phyloP scores from a whole-genome alignment of 129 eudicot genomes.

The Artemisia tridentata region DNA sequence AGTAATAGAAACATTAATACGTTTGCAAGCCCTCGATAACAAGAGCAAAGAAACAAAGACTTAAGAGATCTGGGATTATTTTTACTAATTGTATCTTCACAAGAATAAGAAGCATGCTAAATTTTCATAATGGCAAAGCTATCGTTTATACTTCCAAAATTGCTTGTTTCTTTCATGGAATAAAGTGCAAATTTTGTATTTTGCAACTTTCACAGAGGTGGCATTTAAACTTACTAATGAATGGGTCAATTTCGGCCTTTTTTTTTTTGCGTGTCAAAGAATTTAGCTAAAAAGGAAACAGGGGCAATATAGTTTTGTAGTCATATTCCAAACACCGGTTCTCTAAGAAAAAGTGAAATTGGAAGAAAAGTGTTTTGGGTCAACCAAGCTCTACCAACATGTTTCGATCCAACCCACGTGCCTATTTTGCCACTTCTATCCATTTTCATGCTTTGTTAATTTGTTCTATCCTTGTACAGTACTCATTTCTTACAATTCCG shows the following conservation, averaged over 20 bases:
- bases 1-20: background rate
- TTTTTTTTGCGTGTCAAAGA: no score
- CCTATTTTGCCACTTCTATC: background rate
- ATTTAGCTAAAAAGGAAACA: no score
- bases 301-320: background rate
- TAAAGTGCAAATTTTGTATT: background rate
- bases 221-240: background rate
- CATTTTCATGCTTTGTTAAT: background rate
- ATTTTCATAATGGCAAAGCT: background rate
- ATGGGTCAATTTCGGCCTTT: no score
- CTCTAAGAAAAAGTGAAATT: background rate
- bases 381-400: background rate
- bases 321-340: background rate
- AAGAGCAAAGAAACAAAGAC: constrained; percentile 1
- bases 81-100: background rate
- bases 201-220: background rate
- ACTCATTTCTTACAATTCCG: background rate
- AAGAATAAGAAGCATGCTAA: background rate
- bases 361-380: background rate
- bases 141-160: constrained; percentile 6
- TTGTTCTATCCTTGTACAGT: background rate
- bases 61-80: constrained; percentile 11
- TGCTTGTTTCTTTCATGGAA: background rate
- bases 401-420: background rate
- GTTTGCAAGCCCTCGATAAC: background rate